These are phyloP conservation scores for Curvularia lunata DNA, from an alignment of 2,329 filamentous ascomycete species.

Conservation along the genomic window DNA sequence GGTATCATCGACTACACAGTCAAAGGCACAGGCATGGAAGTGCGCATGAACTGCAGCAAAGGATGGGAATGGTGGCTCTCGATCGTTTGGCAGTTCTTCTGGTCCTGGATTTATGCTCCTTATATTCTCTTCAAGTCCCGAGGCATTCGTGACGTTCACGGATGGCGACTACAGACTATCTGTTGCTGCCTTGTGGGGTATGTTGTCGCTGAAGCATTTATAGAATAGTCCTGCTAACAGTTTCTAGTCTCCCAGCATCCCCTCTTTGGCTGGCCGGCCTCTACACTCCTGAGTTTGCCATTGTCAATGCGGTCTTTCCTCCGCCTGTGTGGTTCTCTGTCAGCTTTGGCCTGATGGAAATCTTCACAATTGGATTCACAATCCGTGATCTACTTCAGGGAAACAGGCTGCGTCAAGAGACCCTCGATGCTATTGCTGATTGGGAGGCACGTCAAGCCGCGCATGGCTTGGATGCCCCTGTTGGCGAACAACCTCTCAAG, in stretches of 20 bases:
- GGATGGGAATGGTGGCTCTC: slow-evolving; percentile 49
- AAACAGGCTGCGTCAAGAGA: slow-evolving; percentile 40
- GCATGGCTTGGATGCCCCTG: slow-evolving; percentile 9
- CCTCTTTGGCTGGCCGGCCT: slow-evolving; percentile 45
- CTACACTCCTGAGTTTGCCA: slow-evolving; percentile 38
- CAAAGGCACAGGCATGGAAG: slow-evolving; percentile 32
- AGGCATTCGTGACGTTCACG: slow-evolving; percentile 41
- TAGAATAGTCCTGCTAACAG: slow-evolving; percentile 9
- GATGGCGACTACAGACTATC: slow-evolving; percentile 44
- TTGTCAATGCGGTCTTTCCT: slow-evolving; percentile 33
- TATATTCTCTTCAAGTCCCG: slow-evolving; percentile 46
- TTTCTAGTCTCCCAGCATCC: slow-evolving; percentile 38
- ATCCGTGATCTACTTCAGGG: slow-evolving; percentile 38
- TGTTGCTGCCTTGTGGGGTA: slow-evolving; percentile 44
- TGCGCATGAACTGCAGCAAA: slow-evolving; percentile 35
- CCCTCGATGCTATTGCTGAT: slow-evolving; percentile 40
- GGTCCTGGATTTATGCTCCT: slow-evolving; percentile 47
- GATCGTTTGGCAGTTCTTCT: slow-evolving; percentile 47
- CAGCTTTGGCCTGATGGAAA: slow-evolving; percentile 44
- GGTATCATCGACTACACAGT: slow-evolving; percentile 41
- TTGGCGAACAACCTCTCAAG: slow-evolving; percentile 18
- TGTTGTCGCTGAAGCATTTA: slow-evolving; percentile 2
- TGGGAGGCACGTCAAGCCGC: slow-evolving; percentile 42
- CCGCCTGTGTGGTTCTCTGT: slow-evolving; percentile 41
- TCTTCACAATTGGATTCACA: slow-evolving; percentile 40